Base-by-base conservation (phyloP, 257 asterid genomes). In the Ocimum tenuiflorum region DNA sequence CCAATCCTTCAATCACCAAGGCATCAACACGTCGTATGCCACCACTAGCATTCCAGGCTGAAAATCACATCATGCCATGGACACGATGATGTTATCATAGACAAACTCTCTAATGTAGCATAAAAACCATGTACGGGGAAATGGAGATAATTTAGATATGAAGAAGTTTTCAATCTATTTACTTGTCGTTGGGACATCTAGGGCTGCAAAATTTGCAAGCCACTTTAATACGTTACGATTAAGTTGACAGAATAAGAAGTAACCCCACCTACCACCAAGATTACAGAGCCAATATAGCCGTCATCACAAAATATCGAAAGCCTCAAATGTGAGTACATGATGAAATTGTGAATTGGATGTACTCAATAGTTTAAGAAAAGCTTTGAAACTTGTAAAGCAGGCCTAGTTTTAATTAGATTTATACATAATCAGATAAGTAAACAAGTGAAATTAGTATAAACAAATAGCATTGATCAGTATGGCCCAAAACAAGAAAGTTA, bases 391-490 rank as follows among this genome's bases (percentile, higher is more conserved):
- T 22, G 71, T 38, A 19, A 31, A n/a, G 18, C 31, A 52, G 42
- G 14, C 9, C 22, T 6, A 12, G 10, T 14, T 52, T 35, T 14
- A 55, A 31, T 29, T 11, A 17, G 9, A 46, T 13, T 65, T 6
- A 14, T 20, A 47, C 15, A 45, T 55, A 12, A 39, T 1, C 54
- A 48, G n/a, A 33, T 48, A 54, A 14, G 13, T 27, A 50, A 17
- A 31, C 36, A 54, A 13, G 22, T 29, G 11, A 10, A 35, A 33
- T 17, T 7, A 45, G 22, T 4, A 13, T 8, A 14, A 39, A 31
- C 13, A 20, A 1, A 75, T n/a, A 49, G 10, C 47, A 75, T 46
- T 7, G 29, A 62, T 33, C 35, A 61, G 61, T 17, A 49, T 53
- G n/a, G 43, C 36, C 36, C 36, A 31, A 24, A 24, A 1, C 31